Conservation (phyloP, 176 grass and related monocot species). For the Oryza punctata region DNA sequence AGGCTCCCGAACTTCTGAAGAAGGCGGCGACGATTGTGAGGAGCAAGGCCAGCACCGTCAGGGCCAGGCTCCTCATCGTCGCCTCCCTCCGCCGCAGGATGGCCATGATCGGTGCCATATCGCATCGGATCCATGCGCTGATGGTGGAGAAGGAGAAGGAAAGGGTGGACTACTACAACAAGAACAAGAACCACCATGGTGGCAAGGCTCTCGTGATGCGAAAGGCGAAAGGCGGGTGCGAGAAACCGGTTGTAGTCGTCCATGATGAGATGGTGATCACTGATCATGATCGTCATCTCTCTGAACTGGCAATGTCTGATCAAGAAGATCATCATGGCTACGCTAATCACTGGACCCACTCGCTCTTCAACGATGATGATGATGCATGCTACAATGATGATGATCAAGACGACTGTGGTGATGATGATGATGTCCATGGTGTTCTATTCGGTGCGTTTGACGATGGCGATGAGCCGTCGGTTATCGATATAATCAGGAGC, state of each 20-base stretch:
- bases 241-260: not conserved
- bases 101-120: conserved; percentile 39
- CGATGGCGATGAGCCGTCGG: conserved; percentile 35
- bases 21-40: conserved; percentile 55
- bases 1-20: conserved; percentile 66
- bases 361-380: conserved; percentile 50
- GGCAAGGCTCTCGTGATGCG: conserved; percentile 33
- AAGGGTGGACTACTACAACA: conserved; percentile 4
- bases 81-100: conserved; percentile 49
- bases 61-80: conserved; percentile 56
- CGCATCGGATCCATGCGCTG: conserved; percentile 62
- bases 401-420: not conserved
- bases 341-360: conserved; percentile 43
- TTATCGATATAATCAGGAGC: conserved; percentile 75
- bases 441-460: not conserved
- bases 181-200: not conserved
- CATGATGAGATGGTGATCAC: not conserved
- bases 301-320: conserved; percentile 22
- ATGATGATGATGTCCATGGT: not conserved
- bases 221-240: not conserved
- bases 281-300: conserved; percentile 17
- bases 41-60: conserved; percentile 54
- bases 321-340: conserved; percentile 3
- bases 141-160: conserved; percentile 35
- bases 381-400: conserved; percentile 3